Evolutionary conservation across 495 filamentous ascomycete species (phyloP), one percentile per base, ranked within the genome.

Genomic region (Lophiostoma macrostomum): DNA sequence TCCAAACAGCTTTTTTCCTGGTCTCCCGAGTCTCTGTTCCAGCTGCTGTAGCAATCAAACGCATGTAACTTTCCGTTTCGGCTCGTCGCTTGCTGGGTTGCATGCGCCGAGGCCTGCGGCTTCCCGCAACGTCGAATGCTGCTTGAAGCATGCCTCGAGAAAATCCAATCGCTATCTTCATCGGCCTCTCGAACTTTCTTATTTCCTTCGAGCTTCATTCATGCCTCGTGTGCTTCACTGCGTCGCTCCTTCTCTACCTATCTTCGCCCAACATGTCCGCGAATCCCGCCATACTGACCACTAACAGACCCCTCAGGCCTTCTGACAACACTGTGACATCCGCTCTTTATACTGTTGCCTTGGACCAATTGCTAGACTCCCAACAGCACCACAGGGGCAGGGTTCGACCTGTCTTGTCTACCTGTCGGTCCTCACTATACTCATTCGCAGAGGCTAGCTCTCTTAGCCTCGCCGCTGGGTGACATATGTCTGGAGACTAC

Each of bases 401-500:
- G 37, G 41, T 46, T 30, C 38, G 31, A 39, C 22, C 34, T 40
- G 44, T n/a, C 37, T 25, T 44, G 37, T 22, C 43, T 39, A 18
- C 20, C 29, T 42, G 27, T 16, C 16, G 27, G n/a, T 40, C 38
- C 12, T 30, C 8, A 16, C 27, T 20, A n/a, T n/a, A n/a, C n/a
- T n/a, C n/a, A n/a, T n/a, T n/a, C n/a, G n/a, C n/a, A n/a, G 53
- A 55, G 43, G 45, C 57, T 50, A 45, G 43, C 35, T 28, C 46
- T 34, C 18, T 18, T 42, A 54, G 48, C 58, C 49, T 51, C 56
- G 34, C 23, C 44, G 31, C 39, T 44, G 53, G 42, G 38, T 43
- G 52, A 55, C 43, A 51, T 45, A 53, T 63, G 60, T 57, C 59
- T 23, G 25, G 25, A 27, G 47, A 51, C 37, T 67, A 64, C 64